Evolutionary conservation across 805 yeast genomes (phyloP), one percentile per base, ranked within the genome.

Genomic region (Candida stauntonica): DNA sequence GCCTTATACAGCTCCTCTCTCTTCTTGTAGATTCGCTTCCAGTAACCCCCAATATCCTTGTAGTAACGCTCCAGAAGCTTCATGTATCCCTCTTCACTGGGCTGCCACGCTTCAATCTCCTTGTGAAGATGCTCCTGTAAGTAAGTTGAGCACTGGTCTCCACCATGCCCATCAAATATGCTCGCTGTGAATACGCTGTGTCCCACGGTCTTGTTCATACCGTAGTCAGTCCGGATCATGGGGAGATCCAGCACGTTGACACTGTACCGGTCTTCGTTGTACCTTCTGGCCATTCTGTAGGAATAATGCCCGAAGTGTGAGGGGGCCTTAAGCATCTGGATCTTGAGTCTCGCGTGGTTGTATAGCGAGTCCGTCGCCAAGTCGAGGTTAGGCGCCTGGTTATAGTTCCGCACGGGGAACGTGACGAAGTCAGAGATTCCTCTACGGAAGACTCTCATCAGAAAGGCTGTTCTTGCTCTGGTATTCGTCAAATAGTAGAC

Each of bases 91-190:
- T 58, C 54, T 40, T 65, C 44, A 5, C 50, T 48, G 1, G 58
- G 52, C 1, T 54, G 36, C 35, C 58, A 68, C 26, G 45, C 51
- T 46, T 78, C 95, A 55, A 74, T 75, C 51, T 59, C 69, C 47
- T 54, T 57, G 39, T 70, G 78, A 21, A 93, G 66, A 38, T 77
- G 66, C 3, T 68, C 60, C 16, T 70, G 63, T 11, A 89, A 64
- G 52, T 72, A 83, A 17, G 66, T 70, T 32, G 88, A 71, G 51
- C 95, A 86, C 38, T 80, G 79, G 17, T 68, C 70, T 17, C 96
- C 95, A 7, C 98, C 99, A 62, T 93, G 99, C 8, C 99, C 99
- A 62, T 93, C 99, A 60, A 85, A 88, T 2, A 93, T 72, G 32
- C 77, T 76, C 52, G 86, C 79, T 48, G 76, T 77, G 63, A 91